These are phyloP conservation scores for Trichoderma guizhouense DNA, from an alignment of 2,329 filamentous ascomycete genomes.

Conservation along the genomic window DNA sequence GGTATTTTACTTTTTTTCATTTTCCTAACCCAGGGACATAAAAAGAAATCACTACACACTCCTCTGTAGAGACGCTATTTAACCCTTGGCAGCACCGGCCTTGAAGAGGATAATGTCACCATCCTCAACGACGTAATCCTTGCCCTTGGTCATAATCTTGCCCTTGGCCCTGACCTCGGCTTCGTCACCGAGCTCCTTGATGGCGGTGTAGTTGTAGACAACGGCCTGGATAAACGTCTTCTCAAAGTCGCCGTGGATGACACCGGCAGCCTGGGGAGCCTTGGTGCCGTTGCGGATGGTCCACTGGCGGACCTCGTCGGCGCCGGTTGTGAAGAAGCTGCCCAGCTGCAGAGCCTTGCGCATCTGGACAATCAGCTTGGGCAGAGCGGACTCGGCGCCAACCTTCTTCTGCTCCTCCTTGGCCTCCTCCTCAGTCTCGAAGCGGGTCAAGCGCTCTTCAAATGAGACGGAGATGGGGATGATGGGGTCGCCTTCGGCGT, in stretches of 20 bases:
- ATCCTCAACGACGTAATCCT: conserved; percentile 89
- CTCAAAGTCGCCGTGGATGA: conserved; percentile 97
- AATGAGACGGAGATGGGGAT: conserved; percentile 90
- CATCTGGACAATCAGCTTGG: conserved; percentile 92
- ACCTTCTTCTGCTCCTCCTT: conserved; percentile 85
- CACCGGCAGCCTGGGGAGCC: conserved; percentile 94
- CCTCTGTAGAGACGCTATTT: conserved; percentile 25
- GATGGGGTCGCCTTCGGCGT: conserved; percentile 83
- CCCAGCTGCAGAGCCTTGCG: conserved; percentile 84
- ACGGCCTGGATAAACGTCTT: conserved; percentile 99
- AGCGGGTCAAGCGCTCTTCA: conserved; percentile 84
- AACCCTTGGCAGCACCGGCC: conserved; percentile 76
- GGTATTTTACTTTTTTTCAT: conserved; percentile 15
- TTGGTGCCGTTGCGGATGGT: conserved; percentile 94
- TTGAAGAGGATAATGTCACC: conserved; percentile 85
- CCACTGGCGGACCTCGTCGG: conserved; percentile 98
- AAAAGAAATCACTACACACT: neutral
- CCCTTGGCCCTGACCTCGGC: conserved; percentile 85
- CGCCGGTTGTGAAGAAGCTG: conserved; percentile 95
- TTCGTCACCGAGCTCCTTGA: conserved; percentile 89
- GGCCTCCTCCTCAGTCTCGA: conserved; percentile 73
- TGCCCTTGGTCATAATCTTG: conserved; percentile 98
- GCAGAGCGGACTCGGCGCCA: conserved; percentile 81
- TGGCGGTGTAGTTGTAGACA: conserved; percentile 80
- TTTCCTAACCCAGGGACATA: conserved; percentile 12